These are phyloP conservation scores for Hypoxylon sp. DNA, from an alignment of 2,329 filamentous ascomycete species.

Conservation along the genomic window DNA sequence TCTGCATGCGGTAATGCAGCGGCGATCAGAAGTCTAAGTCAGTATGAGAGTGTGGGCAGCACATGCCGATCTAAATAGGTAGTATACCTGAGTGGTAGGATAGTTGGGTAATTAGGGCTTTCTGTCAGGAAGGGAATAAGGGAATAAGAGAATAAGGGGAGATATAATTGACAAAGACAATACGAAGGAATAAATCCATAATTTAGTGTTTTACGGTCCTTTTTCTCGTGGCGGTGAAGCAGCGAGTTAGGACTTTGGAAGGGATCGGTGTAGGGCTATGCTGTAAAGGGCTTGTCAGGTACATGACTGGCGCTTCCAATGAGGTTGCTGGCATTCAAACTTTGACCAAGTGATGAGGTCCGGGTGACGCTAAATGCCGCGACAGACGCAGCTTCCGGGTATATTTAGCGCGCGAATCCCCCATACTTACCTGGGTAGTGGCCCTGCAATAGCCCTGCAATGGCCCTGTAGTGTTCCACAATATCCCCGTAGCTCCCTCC, in stretches of 20 bases:
- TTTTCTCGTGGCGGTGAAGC: conserved; percentile 39
- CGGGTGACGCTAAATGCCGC: conserved; percentile 34
- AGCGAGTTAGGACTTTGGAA: conserved; percentile 9
- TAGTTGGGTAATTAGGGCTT: background rate
- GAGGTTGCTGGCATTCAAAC: conserved; percentile 18
- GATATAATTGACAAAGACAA: conserved; percentile 7
- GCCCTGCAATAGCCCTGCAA: conserved; percentile 13
- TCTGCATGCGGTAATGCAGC: conserved; percentile 24
- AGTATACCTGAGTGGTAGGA: conserved; percentile 6
- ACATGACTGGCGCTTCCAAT: conserved; percentile 13
- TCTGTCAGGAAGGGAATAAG: background rate
- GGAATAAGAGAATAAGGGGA: conserved; percentile 8
- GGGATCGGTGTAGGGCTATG: conserved; percentile 27
- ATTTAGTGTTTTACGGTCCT: conserved; percentile 24
- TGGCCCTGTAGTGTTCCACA: conserved; percentile 25
- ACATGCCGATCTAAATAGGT: conserved; percentile 21
- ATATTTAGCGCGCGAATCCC: conserved; percentile 22
- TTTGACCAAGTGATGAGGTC: conserved; percentile 37
- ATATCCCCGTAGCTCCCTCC: conserved; percentile 26
- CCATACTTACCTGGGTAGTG: background rate
- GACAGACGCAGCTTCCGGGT: conserved; percentile 20
- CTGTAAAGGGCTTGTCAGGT: conserved; percentile 12
- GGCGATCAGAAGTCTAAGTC: conserved; percentile 15
- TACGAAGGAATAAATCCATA: conserved; percentile 23
- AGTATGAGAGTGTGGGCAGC: conserved; percentile 10